phyloP scores from a whole-genome alignment of 257 asterid species.

The Phtheirospermum japonicum region DNA sequence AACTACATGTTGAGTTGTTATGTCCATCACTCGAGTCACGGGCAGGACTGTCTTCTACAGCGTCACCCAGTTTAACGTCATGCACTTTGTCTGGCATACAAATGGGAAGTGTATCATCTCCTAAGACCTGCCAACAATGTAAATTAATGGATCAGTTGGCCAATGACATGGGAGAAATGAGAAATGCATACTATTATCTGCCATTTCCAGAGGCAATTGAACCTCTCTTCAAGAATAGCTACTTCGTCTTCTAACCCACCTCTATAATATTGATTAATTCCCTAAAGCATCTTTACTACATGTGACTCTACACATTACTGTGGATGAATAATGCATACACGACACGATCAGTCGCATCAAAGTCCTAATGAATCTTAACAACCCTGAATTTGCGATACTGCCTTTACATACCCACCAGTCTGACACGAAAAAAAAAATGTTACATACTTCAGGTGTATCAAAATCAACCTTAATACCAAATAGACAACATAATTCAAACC shows the following conservation, averaged over 20 bases:
- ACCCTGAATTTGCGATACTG: background rate
- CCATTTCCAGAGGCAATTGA: constrained; percentile 1
- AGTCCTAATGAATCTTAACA: background rate
- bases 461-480: background rate
- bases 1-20: constrained; percentile 60
- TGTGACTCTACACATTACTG: background rate
- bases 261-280: background rate
- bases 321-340: background rate
- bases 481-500: background rate
- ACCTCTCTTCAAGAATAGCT: constrained; percentile 6
- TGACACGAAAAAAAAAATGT: background rate
- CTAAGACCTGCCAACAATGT: constrained; percentile 55
- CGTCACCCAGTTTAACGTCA: constrained; percentile 83
- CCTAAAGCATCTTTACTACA: background rate
- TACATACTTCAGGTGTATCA: background rate
- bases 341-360: background rate
- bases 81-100: constrained; percentile 84
- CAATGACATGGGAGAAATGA: background rate
- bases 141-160: constrained; percentile 6
- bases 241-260: constrained; percentile 14
- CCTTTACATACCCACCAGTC: background rate
- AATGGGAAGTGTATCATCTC: constrained; percentile 69
- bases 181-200: background rate
- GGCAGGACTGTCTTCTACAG: constrained; percentile 54
- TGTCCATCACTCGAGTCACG: constrained; percentile 55